Evolutionary conservation across 306 rosid genomes (phyloP).

Genomic region (Cyclanthera cordifolia): DNA sequence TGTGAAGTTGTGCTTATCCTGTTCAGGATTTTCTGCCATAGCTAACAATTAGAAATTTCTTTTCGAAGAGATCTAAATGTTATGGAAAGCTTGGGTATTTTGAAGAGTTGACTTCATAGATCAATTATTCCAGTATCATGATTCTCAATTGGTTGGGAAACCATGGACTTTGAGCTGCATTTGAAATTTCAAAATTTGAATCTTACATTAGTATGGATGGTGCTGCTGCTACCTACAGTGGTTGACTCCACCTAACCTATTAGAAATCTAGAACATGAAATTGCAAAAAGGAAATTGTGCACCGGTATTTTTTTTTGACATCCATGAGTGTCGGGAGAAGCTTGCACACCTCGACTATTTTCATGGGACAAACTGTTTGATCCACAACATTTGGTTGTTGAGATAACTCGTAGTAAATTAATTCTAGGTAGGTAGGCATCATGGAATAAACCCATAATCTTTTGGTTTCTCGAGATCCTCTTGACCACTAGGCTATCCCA

Average conservation of each 20-base stretch:
- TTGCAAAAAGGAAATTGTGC: neutral
- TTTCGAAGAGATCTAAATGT: neutral
- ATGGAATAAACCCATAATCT: too few relatives aligned
- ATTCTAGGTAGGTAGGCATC: too few relatives aligned
- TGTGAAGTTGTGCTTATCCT: neutral
- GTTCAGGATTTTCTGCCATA: neutral
- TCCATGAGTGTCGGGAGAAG: too few relatives aligned
- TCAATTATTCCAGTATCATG: neutral
- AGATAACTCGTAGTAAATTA: too few relatives aligned
- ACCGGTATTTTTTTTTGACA: too few relatives aligned
- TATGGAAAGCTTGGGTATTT: neutral
- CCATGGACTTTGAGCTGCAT: neutral
- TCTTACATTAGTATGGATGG: neutral
- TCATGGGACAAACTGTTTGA: too few relatives aligned
- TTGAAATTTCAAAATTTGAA: neutral
- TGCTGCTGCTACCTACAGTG: neutral
- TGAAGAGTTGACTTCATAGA: slow-evolving; percentile 9
- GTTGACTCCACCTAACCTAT: slow-evolving; percentile 4
- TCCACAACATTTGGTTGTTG: too few relatives aligned
- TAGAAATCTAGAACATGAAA: slow-evolving; percentile 2
- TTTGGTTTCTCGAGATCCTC: too few relatives aligned
- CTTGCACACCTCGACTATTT: too few relatives aligned
- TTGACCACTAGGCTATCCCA: too few relatives aligned
- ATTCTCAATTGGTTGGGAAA: neutral
- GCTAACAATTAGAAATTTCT: neutral